phyloP scores from a whole-genome alignment of 129 eudicot species.

The Chrysanthemum lavandulifolium region DNA sequence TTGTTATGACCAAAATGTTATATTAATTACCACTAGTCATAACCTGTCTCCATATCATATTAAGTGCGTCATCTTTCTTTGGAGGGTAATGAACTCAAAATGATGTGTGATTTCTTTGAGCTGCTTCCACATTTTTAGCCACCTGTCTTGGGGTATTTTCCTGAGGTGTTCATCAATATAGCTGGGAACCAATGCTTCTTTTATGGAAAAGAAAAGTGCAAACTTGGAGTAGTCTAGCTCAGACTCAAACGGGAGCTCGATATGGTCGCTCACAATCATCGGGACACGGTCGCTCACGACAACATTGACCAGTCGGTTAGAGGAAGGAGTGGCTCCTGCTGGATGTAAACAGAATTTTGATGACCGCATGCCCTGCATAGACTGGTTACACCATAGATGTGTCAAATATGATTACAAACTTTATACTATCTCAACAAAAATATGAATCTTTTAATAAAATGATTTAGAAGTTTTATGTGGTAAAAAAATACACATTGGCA shows the following conservation, averaged over 20 bases:
- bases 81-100: no score
- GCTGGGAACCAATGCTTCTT: slow-evolving; percentile 61
- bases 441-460: no score
- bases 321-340: no score
- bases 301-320: no score
- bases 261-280: slow-evolving; percentile 73
- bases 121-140: slow-evolving; percentile 41
- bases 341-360: no score
- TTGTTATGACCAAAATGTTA: background rate
- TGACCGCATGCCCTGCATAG: no score
- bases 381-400: no score
- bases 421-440: no score
- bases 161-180: slow-evolving; percentile 69
- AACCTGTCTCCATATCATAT: slow-evolving; percentile 90
- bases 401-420: no score
- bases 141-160: slow-evolving; percentile 51
- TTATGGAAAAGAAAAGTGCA: slow-evolving; percentile 68
- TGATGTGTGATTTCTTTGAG: no score
- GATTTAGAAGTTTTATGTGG: no score
- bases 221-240: slow-evolving; percentile 77
- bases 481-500: no score
- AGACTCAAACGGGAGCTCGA: slow-evolving; percentile 86
- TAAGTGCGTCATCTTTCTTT: slow-evolving; percentile 64
- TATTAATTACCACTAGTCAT: slow-evolving; percentile 66
- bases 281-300: slow-evolving; percentile 80